Conservation (phyloP, 2,329 filamentous ascomycete genomes). For the Fusarium albosuccineum region DNA sequence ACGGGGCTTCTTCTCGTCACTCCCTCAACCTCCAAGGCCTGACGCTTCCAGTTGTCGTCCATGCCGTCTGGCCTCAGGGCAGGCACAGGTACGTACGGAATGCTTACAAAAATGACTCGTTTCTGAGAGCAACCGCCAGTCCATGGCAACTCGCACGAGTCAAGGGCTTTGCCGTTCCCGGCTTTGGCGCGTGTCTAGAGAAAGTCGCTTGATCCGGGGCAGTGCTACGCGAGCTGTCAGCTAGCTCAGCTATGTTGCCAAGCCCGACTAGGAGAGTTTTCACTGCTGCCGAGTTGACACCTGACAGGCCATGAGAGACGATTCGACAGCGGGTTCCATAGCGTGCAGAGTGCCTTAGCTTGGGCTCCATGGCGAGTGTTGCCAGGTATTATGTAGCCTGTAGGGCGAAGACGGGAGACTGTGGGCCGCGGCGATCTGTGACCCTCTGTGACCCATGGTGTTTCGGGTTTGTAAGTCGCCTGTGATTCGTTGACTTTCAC, state of each 20-base stretch:
- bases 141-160: neutral
- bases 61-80: neutral
- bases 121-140: neutral
- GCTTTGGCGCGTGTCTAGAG: neutral
- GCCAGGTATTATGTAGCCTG: neutral
- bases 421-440: neutral
- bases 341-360: neutral
- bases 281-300: conserved; percentile 7
- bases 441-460: conserved; percentile 11
- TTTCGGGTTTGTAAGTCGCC: neutral
- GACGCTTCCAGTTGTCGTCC: conserved; percentile 5
- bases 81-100: neutral
- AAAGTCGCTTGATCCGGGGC: conserved; percentile 1
- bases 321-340: conserved; percentile 6
- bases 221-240: conserved; percentile 32
- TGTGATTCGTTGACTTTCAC: conserved; percentile 6
- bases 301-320: conserved; percentile 10
- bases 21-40: neutral
- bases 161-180: neutral
- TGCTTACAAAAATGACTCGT: conserved; percentile 11
- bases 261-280: conserved; percentile 32
- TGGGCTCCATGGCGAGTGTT: neutral
- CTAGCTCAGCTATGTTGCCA: conserved; percentile 12
- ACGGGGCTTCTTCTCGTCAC: neutral
- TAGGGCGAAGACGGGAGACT: neutral